These are phyloP conservation scores for Diaporthe sp. DNA, from an alignment of 2,329 filamentous ascomycete genomes.

Conservation along the genomic window DNA sequence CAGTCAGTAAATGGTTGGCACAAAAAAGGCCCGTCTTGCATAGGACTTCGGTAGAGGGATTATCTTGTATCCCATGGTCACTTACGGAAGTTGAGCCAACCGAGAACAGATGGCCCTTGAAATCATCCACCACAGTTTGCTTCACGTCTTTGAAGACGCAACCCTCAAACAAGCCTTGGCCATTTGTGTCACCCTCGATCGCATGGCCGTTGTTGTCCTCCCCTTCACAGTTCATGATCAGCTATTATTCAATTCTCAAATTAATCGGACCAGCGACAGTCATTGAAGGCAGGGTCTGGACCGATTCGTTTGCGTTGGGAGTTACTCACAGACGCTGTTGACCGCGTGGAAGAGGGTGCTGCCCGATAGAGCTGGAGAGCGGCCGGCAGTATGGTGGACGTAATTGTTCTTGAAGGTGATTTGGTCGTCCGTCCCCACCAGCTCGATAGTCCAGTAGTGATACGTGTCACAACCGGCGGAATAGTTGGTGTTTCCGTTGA, in stretches of 20 bases:
- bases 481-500: slow-evolving; percentile 67
- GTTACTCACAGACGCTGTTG: slow-evolving; percentile 68
- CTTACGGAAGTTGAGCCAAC: slow-evolving; percentile 38
- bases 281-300: not conserved
- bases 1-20: slow-evolving; percentile 46
- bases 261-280: not conserved
- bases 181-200: slow-evolving; percentile 63
- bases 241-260: not conserved
- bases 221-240: not conserved
- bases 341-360: slow-evolving; percentile 70
- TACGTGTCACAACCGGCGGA: slow-evolving; percentile 71
- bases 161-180: slow-evolving; percentile 67
- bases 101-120: slow-evolving; percentile 43
- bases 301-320: not conserved
- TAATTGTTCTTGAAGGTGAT: slow-evolving; percentile 73
- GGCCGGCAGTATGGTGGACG: slow-evolving; percentile 70
- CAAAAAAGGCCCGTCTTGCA: too few relatives aligned
- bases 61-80: not conserved
- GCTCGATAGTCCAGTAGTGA: slow-evolving; percentile 73
- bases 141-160: slow-evolving; percentile 70
- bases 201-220: slow-evolving; percentile 68
- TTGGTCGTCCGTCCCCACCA: slow-evolving; percentile 67
- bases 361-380: slow-evolving; percentile 69
- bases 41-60: too few relatives aligned
- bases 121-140: slow-evolving; percentile 53